These are phyloP conservation scores for Ceratocystis eucalypticola DNA, from an alignment of 2,329 filamentous ascomycete species.

Conservation along the genomic window DNA sequence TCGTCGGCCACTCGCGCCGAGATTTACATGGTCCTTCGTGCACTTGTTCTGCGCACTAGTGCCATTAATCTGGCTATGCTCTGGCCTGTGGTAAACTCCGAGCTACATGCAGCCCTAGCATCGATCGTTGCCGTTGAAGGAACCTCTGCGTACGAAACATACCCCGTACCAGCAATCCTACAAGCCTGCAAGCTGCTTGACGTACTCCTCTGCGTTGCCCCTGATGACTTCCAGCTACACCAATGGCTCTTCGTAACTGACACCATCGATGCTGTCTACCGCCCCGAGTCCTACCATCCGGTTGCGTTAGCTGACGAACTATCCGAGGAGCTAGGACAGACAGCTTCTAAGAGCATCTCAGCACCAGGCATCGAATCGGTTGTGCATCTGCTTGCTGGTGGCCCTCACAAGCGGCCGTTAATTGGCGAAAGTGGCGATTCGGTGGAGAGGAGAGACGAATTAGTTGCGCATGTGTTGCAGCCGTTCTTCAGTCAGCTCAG, in stretches of 20 bases:
- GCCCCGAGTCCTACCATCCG: slow-evolving; percentile 53
- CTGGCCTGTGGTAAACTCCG: slow-evolving; percentile 81
- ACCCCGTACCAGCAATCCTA: slow-evolving; percentile 61
- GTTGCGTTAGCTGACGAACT: slow-evolving; percentile 73
- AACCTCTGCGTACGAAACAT: slow-evolving; percentile 52
- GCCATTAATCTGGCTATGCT: slow-evolving; percentile 67
- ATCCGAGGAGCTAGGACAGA: slow-evolving; percentile 55
- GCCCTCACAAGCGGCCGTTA: slow-evolving; percentile 34
- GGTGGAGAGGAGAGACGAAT: slow-evolving; percentile 47
- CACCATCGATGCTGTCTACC: slow-evolving; percentile 90
- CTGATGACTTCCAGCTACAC: slow-evolving; percentile 95
- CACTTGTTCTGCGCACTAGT: slow-evolving; percentile 65
- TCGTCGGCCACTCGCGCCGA: slow-evolving; percentile 82
- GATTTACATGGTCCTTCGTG: slow-evolving; percentile 75
- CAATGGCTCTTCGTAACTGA: slow-evolving; percentile 97
- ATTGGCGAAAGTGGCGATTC: slow-evolving; percentile 40
- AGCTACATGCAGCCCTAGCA: slow-evolving; percentile 67
- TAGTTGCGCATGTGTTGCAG: slow-evolving; percentile 64
- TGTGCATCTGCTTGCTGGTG: slow-evolving; percentile 27
- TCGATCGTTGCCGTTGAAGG: slow-evolving; percentile 57
- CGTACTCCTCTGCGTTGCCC: slow-evolving; percentile 68
- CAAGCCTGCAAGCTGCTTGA: slow-evolving; percentile 93
- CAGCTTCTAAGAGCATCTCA: slow-evolving; percentile 21
- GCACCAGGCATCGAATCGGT: slow-evolving; percentile 26
- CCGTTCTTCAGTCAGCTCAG: slow-evolving; percentile 88